phyloP scores from a whole-genome alignment of 2,329 filamentous ascomycete genomes.

The Alternaria triticimaculans region DNA sequence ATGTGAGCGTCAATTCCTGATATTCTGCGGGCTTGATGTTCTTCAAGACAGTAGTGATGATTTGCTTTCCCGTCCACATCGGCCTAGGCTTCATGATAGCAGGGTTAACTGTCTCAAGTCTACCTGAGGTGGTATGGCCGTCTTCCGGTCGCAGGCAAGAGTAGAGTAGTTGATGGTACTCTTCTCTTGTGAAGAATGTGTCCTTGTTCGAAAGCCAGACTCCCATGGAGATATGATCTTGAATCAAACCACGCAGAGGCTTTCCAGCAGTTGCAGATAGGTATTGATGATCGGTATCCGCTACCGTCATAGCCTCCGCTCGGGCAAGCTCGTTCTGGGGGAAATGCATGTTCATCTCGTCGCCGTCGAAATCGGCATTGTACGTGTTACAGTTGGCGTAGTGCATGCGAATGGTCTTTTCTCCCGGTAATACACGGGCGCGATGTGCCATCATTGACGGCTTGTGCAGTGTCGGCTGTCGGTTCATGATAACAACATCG shows the following conservation, averaged over 20 bases:
- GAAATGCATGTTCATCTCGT: conserved; percentile 99
- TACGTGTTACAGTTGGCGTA: conserved; percentile 99
- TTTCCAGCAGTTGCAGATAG: conserved; percentile 92
- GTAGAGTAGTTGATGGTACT: conserved; percentile 95
- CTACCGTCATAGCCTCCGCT: conserved; percentile 89
- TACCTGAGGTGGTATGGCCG: conserved; percentile 82
- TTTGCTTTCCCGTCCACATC: conserved; percentile 95
- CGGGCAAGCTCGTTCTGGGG: conserved; percentile 95
- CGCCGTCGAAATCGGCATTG: conserved; percentile 98
- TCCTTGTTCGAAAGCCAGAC: conserved; percentile 90
- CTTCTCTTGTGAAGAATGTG: conserved; percentile 83
- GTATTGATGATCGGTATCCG: conserved; percentile 97
- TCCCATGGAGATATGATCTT: conserved; percentile 96
- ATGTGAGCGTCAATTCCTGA: conserved; percentile 77
- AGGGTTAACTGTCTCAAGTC: conserved; percentile 80
- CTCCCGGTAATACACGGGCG: conserved; percentile 87
- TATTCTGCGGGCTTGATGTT: conserved; percentile 84
- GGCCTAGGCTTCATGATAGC: conserved; percentile 80
- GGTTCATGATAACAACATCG: conserved; percentile 98
- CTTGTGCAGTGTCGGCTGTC: conserved; percentile 96
- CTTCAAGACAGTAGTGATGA: conserved; percentile 89
- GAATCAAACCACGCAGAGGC: conserved; percentile 92
- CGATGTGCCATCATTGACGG: conserved; percentile 99
- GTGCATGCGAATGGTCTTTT: conserved; percentile 99
- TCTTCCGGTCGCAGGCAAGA: conserved; percentile 87